phyloP scores from a whole-genome alignment of 495 filamentous ascomycete genomes.

The Daldinia grandis region DNA sequence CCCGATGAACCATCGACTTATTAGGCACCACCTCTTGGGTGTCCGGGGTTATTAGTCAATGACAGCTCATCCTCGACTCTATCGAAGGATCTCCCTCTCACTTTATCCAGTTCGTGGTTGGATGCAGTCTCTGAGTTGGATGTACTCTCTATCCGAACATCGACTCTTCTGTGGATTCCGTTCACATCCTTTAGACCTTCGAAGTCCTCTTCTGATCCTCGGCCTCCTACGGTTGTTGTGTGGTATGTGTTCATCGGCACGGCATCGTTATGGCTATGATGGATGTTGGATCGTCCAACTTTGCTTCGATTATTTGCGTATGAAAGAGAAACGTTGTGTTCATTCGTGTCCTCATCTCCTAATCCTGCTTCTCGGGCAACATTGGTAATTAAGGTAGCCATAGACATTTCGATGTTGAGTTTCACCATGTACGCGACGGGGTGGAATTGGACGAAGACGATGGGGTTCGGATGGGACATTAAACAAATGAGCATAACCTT shows the following conservation, averaged over 20 bases:
- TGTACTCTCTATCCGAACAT: constrained; percentile 24
- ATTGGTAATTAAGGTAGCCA: constrained; percentile 57
- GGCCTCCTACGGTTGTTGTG: constrained; percentile 6
- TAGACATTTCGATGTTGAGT: constrained; percentile 62
- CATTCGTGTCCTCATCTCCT: constrained; percentile 1
- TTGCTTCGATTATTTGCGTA: constrained; percentile 17
- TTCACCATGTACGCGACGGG: constrained; percentile 63
- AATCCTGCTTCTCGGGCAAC: constrained; percentile 19
- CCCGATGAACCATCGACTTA: background rate
- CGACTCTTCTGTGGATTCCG: constrained; percentile 18
- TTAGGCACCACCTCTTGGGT: background rate
- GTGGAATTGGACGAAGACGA: constrained; percentile 50
- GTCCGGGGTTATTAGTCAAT: constrained; percentile 13
- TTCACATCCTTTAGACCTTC: constrained; percentile 5
- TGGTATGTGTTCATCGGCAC: constrained; percentile 18
- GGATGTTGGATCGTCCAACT: background rate
- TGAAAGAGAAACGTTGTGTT: constrained; percentile 1
- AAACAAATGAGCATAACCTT: constrained; percentile 47
- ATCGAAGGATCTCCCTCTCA: constrained; percentile 11
- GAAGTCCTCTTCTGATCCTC: constrained; percentile 20
- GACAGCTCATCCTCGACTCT: constrained; percentile 19
- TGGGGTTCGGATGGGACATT: constrained; percentile 45
- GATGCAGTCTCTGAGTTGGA: constrained; percentile 15
- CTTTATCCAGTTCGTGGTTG: background rate
- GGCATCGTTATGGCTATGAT: constrained; percentile 10